Evolutionary conservation across 1,139 yeast species (phyloP).

Genomic region (Taphrina flavorubra): DNA sequence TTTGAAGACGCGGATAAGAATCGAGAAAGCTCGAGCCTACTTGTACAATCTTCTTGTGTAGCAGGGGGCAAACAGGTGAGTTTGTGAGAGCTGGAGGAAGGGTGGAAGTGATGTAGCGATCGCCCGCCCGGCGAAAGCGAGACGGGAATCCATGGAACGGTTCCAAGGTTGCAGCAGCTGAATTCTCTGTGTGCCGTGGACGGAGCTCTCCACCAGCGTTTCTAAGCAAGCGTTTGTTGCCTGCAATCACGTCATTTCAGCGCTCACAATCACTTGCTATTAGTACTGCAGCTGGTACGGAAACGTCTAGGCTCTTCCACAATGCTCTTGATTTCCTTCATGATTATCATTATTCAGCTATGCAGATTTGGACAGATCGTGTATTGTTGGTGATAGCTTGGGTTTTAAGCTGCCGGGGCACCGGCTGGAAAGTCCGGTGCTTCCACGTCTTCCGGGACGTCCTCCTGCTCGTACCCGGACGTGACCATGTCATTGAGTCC

Average conservation of each 20-base stretch:
- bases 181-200: not conserved
- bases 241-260: not conserved
- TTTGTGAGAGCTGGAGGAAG: slow-evolving; percentile 2
- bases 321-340: too few relatives aligned
- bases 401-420: slow-evolving; percentile 34
- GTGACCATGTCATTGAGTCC: slow-evolving; percentile 82
- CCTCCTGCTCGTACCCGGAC: slow-evolving; percentile 45
- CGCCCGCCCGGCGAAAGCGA: not conserved
- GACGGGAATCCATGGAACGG: too few relatives aligned
- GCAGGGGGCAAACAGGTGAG: not conserved
- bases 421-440: slow-evolving; percentile 20
- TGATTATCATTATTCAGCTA: not conserved
- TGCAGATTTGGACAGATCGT: too few relatives aligned
- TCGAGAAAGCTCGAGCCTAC: not conserved
- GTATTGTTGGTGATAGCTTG: too few relatives aligned
- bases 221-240: not conserved
- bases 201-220: not conserved
- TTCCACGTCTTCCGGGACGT: slow-evolving; percentile 5
- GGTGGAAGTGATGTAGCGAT: slow-evolving; percentile 5
- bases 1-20: not conserved
- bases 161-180: too few relatives aligned
- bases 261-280: too few relatives aligned
- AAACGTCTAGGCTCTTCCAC: too few relatives aligned
- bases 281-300: too few relatives aligned
- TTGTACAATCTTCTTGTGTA: not conserved